A percentile compares a stretch with the other conserved stretches of the same genome.
Conservation (phyloP, 495 filamentous ascomycete species). For the Podospora sp. region DNA sequence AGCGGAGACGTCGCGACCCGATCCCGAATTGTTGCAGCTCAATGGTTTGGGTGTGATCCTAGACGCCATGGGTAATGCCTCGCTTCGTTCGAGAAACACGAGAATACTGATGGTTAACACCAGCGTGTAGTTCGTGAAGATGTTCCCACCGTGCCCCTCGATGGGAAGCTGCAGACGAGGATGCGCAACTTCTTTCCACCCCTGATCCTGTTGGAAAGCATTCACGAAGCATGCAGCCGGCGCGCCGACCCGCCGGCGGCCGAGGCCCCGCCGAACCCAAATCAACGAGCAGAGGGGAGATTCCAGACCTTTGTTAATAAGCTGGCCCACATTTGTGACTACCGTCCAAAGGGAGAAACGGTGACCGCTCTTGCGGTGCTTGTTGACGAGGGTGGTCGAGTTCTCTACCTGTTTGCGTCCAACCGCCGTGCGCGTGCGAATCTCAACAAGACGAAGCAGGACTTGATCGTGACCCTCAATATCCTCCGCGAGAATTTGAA, state of each 20-base stretch:
- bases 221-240: conserved; percentile 7
- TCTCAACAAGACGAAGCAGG: conserved; percentile 3
- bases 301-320: conserved; percentile 35
- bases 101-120: not conserved
- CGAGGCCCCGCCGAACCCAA: conserved; percentile 11
- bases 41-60: no score
- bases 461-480: not conserved
- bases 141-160: not conserved
- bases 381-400: not conserved
- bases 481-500: conserved; percentile 3
- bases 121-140: not conserved
- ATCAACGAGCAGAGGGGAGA: conserved; percentile 12
- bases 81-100: not conserved
- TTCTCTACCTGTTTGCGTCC: conserved; percentile 10
- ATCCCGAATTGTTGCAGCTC: not conserved
- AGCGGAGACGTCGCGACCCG: not conserved
- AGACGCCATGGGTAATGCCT: not conserved
- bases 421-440: not conserved
- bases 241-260: not conserved
- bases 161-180: not conserved
- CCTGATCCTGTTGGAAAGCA: not conserved
- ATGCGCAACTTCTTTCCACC: not conserved
- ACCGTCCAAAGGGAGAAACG: conserved; percentile 19
- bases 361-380: conserved; percentile 31
- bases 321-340: conserved; percentile 35